A percentile compares a stretch with the other conserved stretches of the same genome.
Evolutionary conservation across 768 basidiomycete genomes (phyloP).

Genomic region (Suillus decipiens): DNA sequence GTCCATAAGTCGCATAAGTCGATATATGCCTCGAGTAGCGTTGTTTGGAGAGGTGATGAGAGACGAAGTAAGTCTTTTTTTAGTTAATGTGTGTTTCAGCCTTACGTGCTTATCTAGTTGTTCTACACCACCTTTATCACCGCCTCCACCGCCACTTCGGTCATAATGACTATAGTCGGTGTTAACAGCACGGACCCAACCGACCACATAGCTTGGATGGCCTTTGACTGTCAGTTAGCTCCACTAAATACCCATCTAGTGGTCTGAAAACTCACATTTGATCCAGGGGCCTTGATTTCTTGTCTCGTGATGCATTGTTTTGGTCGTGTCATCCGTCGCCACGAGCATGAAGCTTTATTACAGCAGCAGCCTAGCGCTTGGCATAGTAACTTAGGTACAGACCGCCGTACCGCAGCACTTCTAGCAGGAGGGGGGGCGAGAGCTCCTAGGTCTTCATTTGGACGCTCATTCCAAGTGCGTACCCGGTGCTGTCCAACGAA

Average conservation of each 20-base stretch:
- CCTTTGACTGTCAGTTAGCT: slow-evolving; percentile 49
- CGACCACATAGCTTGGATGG: slow-evolving; percentile 53
- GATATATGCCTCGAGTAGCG: slow-evolving; percentile 53
- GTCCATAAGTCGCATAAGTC: slow-evolving; percentile 44
- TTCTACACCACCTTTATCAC: slow-evolving; percentile 58
- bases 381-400: slow-evolving; percentile 36
- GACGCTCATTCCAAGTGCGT: slow-evolving; percentile 8
- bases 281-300: slow-evolving; percentile 56
- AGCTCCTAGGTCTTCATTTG: not conserved
- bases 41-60: slow-evolving; percentile 58
- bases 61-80: slow-evolving; percentile 55
- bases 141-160: slow-evolving; percentile 47
- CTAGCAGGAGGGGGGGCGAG: slow-evolving; percentile 12
- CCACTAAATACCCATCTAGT: slow-evolving; percentile 1
- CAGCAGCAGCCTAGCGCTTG: slow-evolving; percentile 50
- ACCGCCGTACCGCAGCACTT: slow-evolving; percentile 16
- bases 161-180: slow-evolving; percentile 51
- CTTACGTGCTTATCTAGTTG: slow-evolving; percentile 36
- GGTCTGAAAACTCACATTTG: slow-evolving; percentile 14
- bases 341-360: slow-evolving; percentile 57
- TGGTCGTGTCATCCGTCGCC: slow-evolving; percentile 57
- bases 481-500: slow-evolving; percentile 6
- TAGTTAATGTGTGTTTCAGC: not conserved
- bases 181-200: slow-evolving; percentile 47
- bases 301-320: slow-evolving; percentile 60